phyloP scores from a whole-genome alignment of 2,329 filamentous ascomycete species.

The Aspergillus tanneri region DNA sequence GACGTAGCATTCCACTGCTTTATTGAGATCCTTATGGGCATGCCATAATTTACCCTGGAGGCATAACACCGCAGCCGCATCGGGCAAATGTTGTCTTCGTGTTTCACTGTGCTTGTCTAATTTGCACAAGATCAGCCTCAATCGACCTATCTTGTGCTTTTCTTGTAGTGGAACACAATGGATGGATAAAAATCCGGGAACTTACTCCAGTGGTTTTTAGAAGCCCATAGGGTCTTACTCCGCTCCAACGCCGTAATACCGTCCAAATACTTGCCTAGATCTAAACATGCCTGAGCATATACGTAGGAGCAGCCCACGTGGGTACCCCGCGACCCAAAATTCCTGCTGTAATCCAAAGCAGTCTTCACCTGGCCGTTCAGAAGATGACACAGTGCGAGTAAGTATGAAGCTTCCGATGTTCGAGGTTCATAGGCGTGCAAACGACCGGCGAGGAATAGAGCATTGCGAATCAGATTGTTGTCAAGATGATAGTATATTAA shows the following conservation, averaged over 20 bases:
- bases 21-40: conserved; percentile 74
- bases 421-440: conserved; percentile 80
- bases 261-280: conserved; percentile 73
- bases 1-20: conserved; percentile 82
- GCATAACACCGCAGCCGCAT: conserved; percentile 79
- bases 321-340: conserved; percentile 65
- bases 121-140: conserved; percentile 1
- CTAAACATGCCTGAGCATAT: conserved; percentile 84
- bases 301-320: conserved; percentile 88
- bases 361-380: conserved; percentile 79
- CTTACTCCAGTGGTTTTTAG: conserved; percentile 75
- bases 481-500: conserved; percentile 76
- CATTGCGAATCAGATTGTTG: conserved; percentile 84
- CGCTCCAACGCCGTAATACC: conserved; percentile 84
- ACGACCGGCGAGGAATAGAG: conserved; percentile 88
- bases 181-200: conserved; percentile 6
- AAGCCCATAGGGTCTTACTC: conserved; percentile 70
- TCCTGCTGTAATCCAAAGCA: conserved; percentile 78
- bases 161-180: neutral
- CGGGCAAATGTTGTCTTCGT: conserved; percentile 70
- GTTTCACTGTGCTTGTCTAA: conserved; percentile 73
- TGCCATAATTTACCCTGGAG: conserved; percentile 85
- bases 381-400: conserved; percentile 81
- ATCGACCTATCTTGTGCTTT: neutral
- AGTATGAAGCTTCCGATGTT: conserved; percentile 75